Evolutionary conservation across 345 rosid genomes (phyloP).

Genomic region (Brassica carinata): DNA sequence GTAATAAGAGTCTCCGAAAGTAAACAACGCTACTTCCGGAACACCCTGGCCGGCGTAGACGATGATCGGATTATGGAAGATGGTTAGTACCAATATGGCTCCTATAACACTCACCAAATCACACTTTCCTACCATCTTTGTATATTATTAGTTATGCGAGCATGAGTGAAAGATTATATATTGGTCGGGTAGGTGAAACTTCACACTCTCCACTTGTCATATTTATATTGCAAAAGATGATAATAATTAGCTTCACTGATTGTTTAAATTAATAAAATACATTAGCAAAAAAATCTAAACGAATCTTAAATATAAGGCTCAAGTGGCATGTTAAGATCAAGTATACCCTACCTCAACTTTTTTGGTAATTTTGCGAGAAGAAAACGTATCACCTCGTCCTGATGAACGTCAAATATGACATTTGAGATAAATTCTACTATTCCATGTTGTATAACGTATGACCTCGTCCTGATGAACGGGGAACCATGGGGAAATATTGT

Average conservation of each 20-base stretch:
- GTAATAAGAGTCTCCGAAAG: slow-evolving; percentile 39
- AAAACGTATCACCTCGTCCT: too few species aligned
- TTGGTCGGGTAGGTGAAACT: not conserved
- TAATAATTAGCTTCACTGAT: not conserved
- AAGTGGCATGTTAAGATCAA: too few species aligned
- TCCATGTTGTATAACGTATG: too few species aligned
- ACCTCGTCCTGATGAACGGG: too few species aligned
- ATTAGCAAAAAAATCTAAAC: too few species aligned
- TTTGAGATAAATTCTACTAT: too few species aligned
- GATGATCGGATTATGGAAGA: slow-evolving; percentile 7
- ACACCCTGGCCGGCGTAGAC: slow-evolving; percentile 23
- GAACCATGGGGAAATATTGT: too few species aligned
- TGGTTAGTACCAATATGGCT: not conserved
- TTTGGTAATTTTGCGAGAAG: too few species aligned
- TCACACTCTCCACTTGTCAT: not conserved
- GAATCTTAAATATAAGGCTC: too few species aligned
- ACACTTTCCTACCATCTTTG: slow-evolving; percentile 18
- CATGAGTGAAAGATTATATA: not conserved
- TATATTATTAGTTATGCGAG: not conserved
- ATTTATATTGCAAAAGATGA: slow-evolving; percentile 7
- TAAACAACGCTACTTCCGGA: slow-evolving; percentile 15
- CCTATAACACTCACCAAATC: slow-evolving; percentile 11
- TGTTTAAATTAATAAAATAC: too few species aligned
- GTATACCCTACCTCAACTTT: too few species aligned
- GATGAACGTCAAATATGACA: too few species aligned